Evolutionary conservation across 2,329 filamentous ascomycete species (phyloP).

Genomic region (Coniella lustricola): DNA sequence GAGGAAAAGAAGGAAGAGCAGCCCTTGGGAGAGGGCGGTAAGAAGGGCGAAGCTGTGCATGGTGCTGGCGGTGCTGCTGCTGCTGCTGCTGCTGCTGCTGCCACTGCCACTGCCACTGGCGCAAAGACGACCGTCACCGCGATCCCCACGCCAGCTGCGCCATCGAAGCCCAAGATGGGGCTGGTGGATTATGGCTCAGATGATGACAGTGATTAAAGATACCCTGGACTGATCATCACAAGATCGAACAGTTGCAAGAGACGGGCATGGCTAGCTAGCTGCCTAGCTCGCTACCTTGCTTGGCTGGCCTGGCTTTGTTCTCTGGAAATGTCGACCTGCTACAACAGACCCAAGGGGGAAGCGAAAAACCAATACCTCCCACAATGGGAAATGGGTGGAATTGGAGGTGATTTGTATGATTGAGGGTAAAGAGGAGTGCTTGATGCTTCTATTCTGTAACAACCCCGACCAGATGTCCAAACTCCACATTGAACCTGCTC

Average conservation of each 20-base stretch:
- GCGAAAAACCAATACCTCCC: no score
- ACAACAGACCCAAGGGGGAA: no score
- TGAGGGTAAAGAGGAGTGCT: constrained; percentile 5
- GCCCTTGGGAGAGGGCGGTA: no score
- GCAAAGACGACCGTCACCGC: no score
- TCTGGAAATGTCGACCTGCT: no score
- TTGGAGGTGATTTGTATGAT: neutral
- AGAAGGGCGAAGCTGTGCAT: neutral
- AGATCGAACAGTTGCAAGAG: no score
- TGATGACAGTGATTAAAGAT: constrained; percentile 34
- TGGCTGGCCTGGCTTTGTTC: no score
- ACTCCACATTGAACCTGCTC: neutral
- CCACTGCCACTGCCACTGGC: no score
- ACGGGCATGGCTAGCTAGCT: no score
- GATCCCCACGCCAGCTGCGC: neutral
- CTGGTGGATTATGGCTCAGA: constrained; percentile 54
- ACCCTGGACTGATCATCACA: no score
- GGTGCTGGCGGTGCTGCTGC: neutral
- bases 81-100: constrained; percentile 1
- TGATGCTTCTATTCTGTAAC: constrained; percentile 9
- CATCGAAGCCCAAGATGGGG: constrained; percentile 27
- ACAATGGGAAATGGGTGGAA: no score
- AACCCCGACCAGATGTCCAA: neutral
- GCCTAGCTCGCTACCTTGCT: no score
- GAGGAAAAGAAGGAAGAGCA: constrained; percentile 4